Conservation (phyloP, 192 early-diverging fungal species). For the Coemansia sp. region DNA sequence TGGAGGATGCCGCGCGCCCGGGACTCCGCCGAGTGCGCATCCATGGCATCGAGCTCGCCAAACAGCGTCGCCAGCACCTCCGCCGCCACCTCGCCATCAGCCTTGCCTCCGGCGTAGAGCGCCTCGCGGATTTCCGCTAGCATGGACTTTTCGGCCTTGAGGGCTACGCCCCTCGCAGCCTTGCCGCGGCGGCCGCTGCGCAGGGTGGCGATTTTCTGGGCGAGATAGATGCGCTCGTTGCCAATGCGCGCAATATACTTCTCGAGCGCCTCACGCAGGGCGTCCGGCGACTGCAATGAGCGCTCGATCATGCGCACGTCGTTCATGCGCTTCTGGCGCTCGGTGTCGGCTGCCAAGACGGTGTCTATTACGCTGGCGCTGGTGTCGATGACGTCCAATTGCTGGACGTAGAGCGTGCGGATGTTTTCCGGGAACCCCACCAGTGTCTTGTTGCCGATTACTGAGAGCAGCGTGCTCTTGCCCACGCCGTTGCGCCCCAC, state of each 20-base stretch:
- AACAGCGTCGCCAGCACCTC: constrained; percentile 61
- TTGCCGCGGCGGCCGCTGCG: constrained; percentile 67
- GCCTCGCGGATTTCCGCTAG: constrained; percentile 12
- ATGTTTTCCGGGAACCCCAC: constrained; percentile 85
- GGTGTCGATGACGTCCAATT: constrained; percentile 64
- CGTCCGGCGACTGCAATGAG: constrained; percentile 33
- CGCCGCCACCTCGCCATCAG: constrained; percentile 52
- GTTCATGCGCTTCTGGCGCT: constrained; percentile 53
- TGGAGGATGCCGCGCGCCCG: constrained; percentile 69
- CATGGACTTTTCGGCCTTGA: constrained; percentile 53
- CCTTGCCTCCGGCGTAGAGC: constrained; percentile 34
- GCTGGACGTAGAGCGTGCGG: constrained; percentile 77
- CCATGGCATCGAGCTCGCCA: constrained; percentile 60
- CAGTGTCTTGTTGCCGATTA: constrained; percentile 81
- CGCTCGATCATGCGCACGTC: constrained; percentile 55
- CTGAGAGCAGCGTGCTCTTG: constrained; percentile 94
- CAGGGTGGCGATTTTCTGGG: constrained; percentile 62
- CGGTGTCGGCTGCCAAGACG: constrained; percentile 65
- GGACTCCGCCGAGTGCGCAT: constrained; percentile 63
- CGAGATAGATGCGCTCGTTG: constrained; percentile 34
- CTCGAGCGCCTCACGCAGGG: constrained; percentile 40
- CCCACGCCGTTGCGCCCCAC: constrained; percentile 94
- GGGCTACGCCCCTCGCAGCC: constrained; percentile 58
- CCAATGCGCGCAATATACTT: constrained; percentile 48
- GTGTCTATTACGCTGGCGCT: constrained; percentile 59